Conservation (phyloP, 768 basidiomycete genomes). For the Pulveroboletus sp. region DNA sequence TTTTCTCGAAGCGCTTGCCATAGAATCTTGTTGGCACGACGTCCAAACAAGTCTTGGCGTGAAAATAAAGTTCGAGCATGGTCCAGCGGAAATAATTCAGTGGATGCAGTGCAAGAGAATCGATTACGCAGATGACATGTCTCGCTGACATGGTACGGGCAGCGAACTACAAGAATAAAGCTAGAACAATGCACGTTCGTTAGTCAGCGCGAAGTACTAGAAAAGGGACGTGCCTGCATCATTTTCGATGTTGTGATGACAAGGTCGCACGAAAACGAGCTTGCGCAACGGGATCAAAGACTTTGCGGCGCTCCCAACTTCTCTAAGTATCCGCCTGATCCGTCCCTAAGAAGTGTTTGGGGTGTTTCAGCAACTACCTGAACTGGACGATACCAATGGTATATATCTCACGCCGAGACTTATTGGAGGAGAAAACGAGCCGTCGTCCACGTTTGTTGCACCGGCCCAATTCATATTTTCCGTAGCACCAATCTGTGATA, state of each 20-base stretch:
- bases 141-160: not conserved
- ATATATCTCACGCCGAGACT: slow-evolving; percentile 15
- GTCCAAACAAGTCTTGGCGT: slow-evolving; percentile 3
- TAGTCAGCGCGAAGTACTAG: not conserved
- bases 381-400: not conserved
- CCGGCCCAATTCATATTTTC: slow-evolving; percentile 3
- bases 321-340: slow-evolving; percentile 14
- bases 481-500: slow-evolving; percentile 8
- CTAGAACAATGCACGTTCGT: slow-evolving; percentile 2
- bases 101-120: slow-evolving; percentile 4
- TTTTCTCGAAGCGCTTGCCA: slow-evolving; percentile 10
- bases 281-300: slow-evolving; percentile 14
- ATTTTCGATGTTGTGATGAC: slow-evolving; percentile 14
- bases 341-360: slow-evolving; percentile 14
- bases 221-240: slow-evolving; percentile 22
- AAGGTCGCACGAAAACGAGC: slow-evolving; percentile 14
- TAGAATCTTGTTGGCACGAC: not conserved
- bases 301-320: slow-evolving; percentile 12
- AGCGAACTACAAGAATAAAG: slow-evolving; percentile 13
- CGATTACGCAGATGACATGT: not conserved
- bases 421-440: slow-evolving; percentile 4
- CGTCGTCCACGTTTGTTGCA: not conserved
- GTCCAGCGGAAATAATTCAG: not conserved
- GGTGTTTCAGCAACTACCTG: not conserved
- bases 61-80: not conserved